Conservation (phyloP, 2,329 filamentous ascomycete species). For the Trichoderma harzianum region DNA sequence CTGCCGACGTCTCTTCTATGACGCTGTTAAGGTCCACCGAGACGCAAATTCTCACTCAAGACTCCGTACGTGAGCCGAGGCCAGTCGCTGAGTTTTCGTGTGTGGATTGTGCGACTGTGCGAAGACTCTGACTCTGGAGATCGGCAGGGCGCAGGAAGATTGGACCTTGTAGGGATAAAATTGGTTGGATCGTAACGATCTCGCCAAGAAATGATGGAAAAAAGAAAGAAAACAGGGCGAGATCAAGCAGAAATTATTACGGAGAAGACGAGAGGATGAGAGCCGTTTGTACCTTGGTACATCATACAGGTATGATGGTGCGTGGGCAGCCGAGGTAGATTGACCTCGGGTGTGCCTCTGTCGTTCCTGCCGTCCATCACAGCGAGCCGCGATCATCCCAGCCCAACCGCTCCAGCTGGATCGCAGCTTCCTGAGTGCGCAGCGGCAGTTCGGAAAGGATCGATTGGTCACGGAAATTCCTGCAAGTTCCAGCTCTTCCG, state of each 20-base stretch:
- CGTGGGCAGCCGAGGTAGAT: background rate
- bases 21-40: background rate
- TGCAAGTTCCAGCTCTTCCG: background rate
- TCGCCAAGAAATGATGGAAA: background rate
- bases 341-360: background rate
- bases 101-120: background rate
- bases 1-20: background rate
- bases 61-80: background rate
- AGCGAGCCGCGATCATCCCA: background rate
- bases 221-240: background rate
- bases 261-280: background rate
- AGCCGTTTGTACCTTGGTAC: background rate
- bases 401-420: background rate
- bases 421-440: background rate
- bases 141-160: background rate
- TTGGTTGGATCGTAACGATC: conserved; percentile 7
- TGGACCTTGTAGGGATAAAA: background rate
- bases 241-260: background rate
- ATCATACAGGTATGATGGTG: background rate
- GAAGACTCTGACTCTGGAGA: background rate
- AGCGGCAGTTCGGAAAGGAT: background rate
- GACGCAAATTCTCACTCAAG: background rate
- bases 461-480: background rate
- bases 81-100: background rate
- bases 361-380: background rate